Conservation (phyloP, 2,329 filamentous ascomycete species). For the Epichloe sp. region DNA sequence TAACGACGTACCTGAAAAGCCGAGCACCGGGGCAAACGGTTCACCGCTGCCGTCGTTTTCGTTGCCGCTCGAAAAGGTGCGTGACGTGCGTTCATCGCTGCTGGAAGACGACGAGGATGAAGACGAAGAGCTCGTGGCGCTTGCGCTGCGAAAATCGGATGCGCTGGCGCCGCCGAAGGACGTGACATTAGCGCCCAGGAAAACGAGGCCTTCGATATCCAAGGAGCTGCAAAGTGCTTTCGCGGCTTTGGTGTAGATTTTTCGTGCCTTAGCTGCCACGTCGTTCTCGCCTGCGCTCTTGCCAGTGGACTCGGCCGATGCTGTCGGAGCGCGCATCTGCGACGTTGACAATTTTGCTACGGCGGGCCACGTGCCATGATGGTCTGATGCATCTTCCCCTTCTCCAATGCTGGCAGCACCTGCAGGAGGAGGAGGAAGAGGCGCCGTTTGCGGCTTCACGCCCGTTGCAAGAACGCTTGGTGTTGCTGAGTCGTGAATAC, state of each 20-base stretch:
- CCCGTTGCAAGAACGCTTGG: neutral
- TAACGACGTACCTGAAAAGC: slow-evolving; percentile 19
- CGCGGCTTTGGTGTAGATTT: slow-evolving; percentile 1
- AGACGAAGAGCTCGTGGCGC: slow-evolving; percentile 13
- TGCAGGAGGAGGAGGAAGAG: neutral
- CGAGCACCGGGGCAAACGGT: slow-evolving; percentile 16
- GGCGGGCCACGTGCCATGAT: neutral
- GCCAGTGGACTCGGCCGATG: neutral
- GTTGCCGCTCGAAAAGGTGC: neutral
- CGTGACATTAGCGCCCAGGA: neutral
- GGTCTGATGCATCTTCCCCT: neutral
- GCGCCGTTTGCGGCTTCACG: neutral
- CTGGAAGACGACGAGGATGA: slow-evolving; percentile 3
- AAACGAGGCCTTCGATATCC: neutral
- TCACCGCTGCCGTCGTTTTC: slow-evolving; percentile 2
- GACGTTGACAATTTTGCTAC: neutral
- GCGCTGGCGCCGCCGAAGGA: slow-evolving; percentile 1
- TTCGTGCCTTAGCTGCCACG: neutral
- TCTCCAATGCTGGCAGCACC: neutral
- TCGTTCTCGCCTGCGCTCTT: neutral
- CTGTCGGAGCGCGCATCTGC: neutral
- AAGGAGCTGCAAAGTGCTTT: slow-evolving; percentile 1
- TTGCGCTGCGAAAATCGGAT: slow-evolving; percentile 11
- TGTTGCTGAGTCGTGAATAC: slow-evolving; percentile 11
- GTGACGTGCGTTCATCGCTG: slow-evolving; percentile 11